A percentile compares a stretch with the other conserved stretches of the same genome.
Conservation (phyloP, 1,284 basidiomycete species). For the Cutaneotrichosporon mucoides region DNA sequence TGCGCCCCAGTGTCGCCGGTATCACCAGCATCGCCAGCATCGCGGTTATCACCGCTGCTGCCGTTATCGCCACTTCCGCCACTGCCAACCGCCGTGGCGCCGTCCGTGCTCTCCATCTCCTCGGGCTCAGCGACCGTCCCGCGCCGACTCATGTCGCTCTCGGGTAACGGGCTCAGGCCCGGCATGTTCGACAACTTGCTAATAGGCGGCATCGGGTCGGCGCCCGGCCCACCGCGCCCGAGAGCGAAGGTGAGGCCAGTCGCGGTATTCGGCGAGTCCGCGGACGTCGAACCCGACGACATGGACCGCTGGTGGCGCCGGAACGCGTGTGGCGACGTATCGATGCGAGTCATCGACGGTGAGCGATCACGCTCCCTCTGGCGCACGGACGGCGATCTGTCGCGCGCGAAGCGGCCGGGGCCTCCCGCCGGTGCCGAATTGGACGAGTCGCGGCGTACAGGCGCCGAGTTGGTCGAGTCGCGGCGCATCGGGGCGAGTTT, state of each 20-base stretch:
- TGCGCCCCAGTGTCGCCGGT: too few species aligned
- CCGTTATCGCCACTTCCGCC: too few species aligned
- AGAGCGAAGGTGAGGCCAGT: background rate
- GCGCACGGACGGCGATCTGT: too few species aligned
- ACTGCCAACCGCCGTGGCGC: too few species aligned
- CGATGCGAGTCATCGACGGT: background rate
- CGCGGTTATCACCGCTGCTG: too few species aligned
- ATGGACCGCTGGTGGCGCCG: background rate
- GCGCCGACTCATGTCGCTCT: background rate
- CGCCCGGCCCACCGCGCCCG: background rate
- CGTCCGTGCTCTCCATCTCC: background rate
- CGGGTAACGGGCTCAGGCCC: background rate
- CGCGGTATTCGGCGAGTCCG: background rate
- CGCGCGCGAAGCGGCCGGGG: too few species aligned
- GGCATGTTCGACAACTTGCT: background rate
- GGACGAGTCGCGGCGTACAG: slow-evolving; percentile 1
- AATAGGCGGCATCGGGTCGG: background rate
- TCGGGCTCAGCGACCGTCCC: background rate
- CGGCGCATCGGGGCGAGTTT: background rate
- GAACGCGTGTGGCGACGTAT: background rate
- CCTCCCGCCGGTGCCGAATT: too few species aligned
- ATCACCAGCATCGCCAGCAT: too few species aligned
- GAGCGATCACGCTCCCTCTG: background rate
- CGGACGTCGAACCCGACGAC: background rate
- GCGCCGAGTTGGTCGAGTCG: background rate